phyloP scores from a whole-genome alignment of 75 land plant genomes.

The Selaginella tamariscina region DNA sequence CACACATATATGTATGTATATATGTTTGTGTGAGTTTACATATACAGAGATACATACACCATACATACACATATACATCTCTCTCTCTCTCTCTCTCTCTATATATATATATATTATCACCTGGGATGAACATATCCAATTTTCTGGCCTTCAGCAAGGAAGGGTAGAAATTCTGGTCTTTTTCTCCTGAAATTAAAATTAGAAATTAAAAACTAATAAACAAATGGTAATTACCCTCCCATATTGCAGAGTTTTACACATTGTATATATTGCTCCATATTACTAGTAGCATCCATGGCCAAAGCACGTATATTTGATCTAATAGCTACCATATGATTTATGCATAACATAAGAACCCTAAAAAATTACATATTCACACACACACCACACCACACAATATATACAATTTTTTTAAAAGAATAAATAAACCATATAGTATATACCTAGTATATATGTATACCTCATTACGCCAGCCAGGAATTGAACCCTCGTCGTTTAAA shows the following conservation, averaged over 20 bases:
- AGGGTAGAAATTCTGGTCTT: slow-evolving; percentile 20
- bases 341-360: too few species aligned
- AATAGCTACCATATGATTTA: too few species aligned
- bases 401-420: too few species aligned
- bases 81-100: background rate
- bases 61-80: background rate
- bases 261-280: background rate
- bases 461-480: slow-evolving; percentile 91
- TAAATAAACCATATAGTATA: background rate
- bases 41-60: background rate
- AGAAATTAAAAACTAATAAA: background rate
- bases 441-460: slow-evolving; percentile 27
- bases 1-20: too few species aligned
- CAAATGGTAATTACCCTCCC: background rate
- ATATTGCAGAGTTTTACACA: background rate
- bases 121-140: slow-evolving; percentile 27
- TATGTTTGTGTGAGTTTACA: too few species aligned
- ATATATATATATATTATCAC: background rate
- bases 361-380: too few species aligned
- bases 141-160: slow-evolving; percentile 16
- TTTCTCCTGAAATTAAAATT: background rate
- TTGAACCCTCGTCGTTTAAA: slow-evolving; percentile 42
- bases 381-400: too few species aligned
- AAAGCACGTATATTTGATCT: too few species aligned
- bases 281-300: too few species aligned